These are phyloP conservation scores for Astrothelium subdiscretum DNA, from an alignment of 495 filamentous ascomycete species.

Conservation along the genomic window DNA sequence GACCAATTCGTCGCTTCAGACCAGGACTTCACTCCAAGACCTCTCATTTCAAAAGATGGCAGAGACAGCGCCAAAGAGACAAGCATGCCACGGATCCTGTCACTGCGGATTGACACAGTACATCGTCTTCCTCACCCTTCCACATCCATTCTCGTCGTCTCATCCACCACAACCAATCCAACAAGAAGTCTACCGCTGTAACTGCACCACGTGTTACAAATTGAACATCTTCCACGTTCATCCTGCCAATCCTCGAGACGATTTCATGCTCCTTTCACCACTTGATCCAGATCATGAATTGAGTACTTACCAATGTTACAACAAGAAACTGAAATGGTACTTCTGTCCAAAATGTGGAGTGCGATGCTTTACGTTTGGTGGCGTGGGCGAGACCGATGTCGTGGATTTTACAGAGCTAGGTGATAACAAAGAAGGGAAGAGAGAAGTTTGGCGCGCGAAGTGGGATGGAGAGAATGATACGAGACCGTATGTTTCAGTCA, in stretches of 20 bases:
- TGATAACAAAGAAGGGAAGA: conserved; percentile 13
- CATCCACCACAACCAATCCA: conserved; percentile 1
- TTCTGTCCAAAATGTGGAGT: conserved; percentile 26
- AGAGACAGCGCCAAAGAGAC: conserved; percentile 12
- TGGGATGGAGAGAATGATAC: conserved; percentile 13
- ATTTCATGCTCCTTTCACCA: conserved; percentile 26
- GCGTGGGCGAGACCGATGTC: conserved; percentile 18
- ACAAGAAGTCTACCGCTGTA: conserved; percentile 23
- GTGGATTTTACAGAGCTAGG: conserved; percentile 14
- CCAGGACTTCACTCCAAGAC: neutral
- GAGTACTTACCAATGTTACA: conserved; percentile 21
- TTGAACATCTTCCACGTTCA: conserved; percentile 25
- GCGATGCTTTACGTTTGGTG: conserved; percentile 26
- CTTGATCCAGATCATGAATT: conserved; percentile 16
- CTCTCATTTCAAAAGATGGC: conserved; percentile 10
- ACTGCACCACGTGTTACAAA: conserved; percentile 28
- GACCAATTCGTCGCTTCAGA: no score
- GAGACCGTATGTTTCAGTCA: conserved; percentile 20
- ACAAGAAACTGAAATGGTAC: conserved; percentile 18
- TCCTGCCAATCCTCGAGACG: conserved; percentile 16
- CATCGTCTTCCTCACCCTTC: conserved; percentile 24
- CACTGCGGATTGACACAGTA: conserved; percentile 25
- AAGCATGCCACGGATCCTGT: conserved; percentile 26
- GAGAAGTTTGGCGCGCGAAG: conserved; percentile 21
- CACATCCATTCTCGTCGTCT: conserved; percentile 13